phyloP scores from a whole-genome alignment of 2,329 filamentous ascomycete species.

The Verticillium nubilum region DNA sequence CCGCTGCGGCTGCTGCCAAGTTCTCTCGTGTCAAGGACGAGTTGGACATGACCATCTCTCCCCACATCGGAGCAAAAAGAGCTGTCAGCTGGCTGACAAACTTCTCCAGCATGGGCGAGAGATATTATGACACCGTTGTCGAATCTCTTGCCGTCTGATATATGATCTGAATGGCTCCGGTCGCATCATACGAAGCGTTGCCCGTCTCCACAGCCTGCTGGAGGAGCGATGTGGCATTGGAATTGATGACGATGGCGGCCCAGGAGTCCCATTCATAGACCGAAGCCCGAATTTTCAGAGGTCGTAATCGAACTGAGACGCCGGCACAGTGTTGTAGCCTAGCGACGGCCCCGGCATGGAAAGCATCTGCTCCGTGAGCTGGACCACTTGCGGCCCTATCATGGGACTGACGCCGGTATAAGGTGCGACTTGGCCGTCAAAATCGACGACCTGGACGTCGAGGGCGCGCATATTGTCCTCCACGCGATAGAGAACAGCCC shows the following conservation, averaged over 20 bases:
- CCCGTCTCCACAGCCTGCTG: conserved; percentile 46
- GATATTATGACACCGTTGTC: conserved; percentile 45
- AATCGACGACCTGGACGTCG: conserved; percentile 55
- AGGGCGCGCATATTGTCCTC: conserved; percentile 42
- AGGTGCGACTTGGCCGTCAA: conserved; percentile 50
- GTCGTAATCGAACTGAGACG: conserved; percentile 49
- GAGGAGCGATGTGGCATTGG: conserved; percentile 55
- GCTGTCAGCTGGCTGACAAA: conserved; percentile 41
- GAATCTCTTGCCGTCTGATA: conserved; percentile 52
- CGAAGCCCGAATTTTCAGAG: conserved; percentile 47
- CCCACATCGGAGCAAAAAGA: conserved; percentile 42
- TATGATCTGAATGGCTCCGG: conserved; percentile 51
- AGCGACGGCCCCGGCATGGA: conserved; percentile 32
- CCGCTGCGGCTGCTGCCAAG: conserved; percentile 18
- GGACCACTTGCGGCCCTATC: conserved; percentile 49
- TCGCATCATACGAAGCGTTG: conserved; percentile 55
- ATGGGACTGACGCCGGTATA: conserved; percentile 43
- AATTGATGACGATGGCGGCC: conserved; percentile 57
- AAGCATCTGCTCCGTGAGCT: conserved; percentile 37
- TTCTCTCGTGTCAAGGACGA: conserved; percentile 24
- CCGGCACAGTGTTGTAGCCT: conserved; percentile 42
- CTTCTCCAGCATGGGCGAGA: conserved; percentile 42
- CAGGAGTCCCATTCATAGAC: conserved; percentile 55
- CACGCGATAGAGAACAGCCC: conserved; percentile 49
- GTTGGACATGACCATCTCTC: conserved; percentile 31